Conservation (phyloP, 352 stramenopile species). For the Globisporangium sylvaticum region DNA sequence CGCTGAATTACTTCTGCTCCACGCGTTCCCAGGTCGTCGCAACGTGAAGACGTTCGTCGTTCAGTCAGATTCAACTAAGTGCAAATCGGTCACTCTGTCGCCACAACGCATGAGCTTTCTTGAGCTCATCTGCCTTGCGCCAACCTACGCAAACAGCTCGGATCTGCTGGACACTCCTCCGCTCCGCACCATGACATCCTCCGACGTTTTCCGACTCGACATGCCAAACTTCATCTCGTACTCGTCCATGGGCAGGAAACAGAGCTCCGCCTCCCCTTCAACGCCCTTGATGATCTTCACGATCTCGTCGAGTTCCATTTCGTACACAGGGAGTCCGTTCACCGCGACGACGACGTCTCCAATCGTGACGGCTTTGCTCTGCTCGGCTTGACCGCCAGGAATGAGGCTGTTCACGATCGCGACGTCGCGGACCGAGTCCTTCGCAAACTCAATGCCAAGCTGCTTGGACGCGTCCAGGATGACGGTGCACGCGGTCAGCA, state of each 20-base stretch:
- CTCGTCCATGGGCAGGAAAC: conserved; percentile 71
- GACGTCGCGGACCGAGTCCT: conserved; percentile 40
- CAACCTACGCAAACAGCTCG: conserved; percentile 7
- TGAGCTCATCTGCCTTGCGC: neutral
- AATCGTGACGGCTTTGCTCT: conserved; percentile 49
- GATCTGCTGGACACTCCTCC: conserved; percentile 12
- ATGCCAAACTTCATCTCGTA: conserved; percentile 63
- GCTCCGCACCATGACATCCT: conserved; percentile 17
- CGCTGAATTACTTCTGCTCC: neutral
- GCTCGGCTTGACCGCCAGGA: conserved; percentile 54
- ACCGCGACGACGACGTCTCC: conserved; percentile 78
- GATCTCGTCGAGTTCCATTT: conserved; percentile 75
- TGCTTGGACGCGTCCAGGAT: conserved; percentile 62
- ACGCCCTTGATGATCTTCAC: conserved; percentile 66
- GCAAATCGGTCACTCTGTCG: neutral
- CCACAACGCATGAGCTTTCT: neutral
- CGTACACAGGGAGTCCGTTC: conserved; percentile 76
- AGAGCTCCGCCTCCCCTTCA: conserved; percentile 75
- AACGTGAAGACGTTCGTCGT: neutral
- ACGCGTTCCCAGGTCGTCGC: neutral
- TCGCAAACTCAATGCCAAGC: conserved; percentile 77
- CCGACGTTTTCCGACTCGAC: conserved; percentile 25
- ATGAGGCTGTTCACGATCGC: conserved; percentile 60
- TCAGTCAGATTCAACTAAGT: neutral
- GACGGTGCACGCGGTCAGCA: conserved; percentile 77